Base-by-base conservation (phyloP, 2,329 filamentous ascomycete genomes). In the Pseudogymnoascus sp. region DNA sequence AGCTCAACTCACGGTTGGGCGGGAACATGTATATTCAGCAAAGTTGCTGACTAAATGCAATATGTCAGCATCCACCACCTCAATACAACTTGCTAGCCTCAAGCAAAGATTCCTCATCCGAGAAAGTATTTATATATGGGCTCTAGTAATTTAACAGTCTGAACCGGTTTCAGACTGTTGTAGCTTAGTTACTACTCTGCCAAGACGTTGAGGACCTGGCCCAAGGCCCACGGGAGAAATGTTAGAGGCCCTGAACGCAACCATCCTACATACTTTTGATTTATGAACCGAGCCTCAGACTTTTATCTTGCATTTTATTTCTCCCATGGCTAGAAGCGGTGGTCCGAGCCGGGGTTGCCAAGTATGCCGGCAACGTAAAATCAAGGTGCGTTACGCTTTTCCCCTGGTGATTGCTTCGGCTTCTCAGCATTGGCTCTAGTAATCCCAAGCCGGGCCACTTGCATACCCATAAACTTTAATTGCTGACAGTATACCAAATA, bases 321-420 rank as follows among this genome's bases (percentile, higher is more conserved):
- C 12, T 28, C 23, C 14, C 10, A 62, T 62, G 60, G 37, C 23
- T 21, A 53, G 60, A 36, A 11, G 16, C 5, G 60, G 60, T 34
- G 36, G 38, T 50, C 60, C 38, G 12, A 62, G 60, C 23, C 40
- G 36, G 14, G 60, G 60, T n/a, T 62, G 60, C 4, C 38, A n/a
- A 38, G n/a, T 50, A 46, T 62, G 60, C 31, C 60, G 60, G 18
- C 14, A 62, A 34, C 60, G 60, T 5, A 44, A 34, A 23, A 62
- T 62, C 23, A 62, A 62, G 38, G 60, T 62, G 14, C 34, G 60
- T 23, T 3, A 18, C 25, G 11, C 2, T 28, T 31, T 4, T 50
- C 34, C 34, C 10, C 28, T 61, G 14, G 1, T 1, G 18, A n/a
- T 28, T 28, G 11, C 16, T 34, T 50, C 25, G 14, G 25, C 5